A percentile compares a stretch with the other conserved stretches of the same genome.
Conservation (phyloP, 352 stramenopile genomes). For the Pythium chondricola region DNA sequence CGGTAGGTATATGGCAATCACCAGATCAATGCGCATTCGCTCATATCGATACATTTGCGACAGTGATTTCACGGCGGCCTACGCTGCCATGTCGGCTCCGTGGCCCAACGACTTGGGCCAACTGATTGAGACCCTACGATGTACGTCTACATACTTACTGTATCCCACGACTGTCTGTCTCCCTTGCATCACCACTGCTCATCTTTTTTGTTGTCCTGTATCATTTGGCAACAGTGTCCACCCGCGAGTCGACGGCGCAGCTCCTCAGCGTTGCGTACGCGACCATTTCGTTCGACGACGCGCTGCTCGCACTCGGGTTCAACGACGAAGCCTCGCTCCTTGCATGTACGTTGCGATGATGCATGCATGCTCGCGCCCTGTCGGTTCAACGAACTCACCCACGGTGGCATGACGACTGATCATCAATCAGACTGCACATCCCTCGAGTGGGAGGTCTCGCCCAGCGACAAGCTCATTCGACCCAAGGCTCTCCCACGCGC, state of each 20-base stretch:
- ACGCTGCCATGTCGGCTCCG: constrained; percentile 44
- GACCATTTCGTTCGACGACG: constrained; percentile 43
- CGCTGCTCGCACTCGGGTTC: constrained; percentile 41
- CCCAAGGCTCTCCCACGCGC: constrained; percentile 33
- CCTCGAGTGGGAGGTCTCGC: constrained; percentile 39
- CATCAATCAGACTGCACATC: constrained; percentile 48
- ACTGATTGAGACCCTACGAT: constrained; percentile 37
- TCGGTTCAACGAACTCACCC: not conserved
- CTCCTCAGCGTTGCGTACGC: constrained; percentile 61
- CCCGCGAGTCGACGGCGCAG: constrained; percentile 37
- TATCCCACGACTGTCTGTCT: not conserved
- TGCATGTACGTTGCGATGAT: constrained; percentile 30
- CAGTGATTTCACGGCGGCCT: constrained; percentile 45
- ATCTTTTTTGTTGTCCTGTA: not conserved
- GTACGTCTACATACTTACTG: constrained; percentile 21
- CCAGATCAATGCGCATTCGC: too few relatives aligned
- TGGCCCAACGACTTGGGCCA: constrained; percentile 35
- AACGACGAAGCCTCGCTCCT: constrained; percentile 29
- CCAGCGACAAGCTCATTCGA: constrained; percentile 28
- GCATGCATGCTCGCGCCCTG: not conserved
- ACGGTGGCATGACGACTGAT: too few relatives aligned
- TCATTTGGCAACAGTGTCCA: constrained; percentile 27
- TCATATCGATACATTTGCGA: not conserved
- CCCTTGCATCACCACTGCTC: too few relatives aligned
- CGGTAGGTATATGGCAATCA: constrained; percentile 29